These are phyloP conservation scores for Saitozyma sp. DNA, from an alignment of 768 basidiomycete genomes.

Conservation along the genomic window DNA sequence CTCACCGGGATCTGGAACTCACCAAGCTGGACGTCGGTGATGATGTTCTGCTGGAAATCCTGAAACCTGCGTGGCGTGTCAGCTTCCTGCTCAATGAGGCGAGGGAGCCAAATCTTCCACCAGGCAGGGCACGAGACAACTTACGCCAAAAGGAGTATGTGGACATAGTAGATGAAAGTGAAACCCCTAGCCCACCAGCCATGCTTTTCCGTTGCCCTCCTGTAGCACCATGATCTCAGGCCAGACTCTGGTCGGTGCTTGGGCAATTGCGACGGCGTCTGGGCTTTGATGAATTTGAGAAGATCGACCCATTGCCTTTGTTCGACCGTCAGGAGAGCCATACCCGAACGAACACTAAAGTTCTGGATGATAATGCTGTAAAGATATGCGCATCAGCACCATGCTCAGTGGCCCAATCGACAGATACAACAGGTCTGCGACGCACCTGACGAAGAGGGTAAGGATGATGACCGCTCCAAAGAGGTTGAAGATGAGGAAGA, in stretches of 20 bases:
- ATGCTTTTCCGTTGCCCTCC: constrained; percentile 84
- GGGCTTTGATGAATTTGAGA: constrained; percentile 80
- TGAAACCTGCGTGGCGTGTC: constrained; percentile 65
- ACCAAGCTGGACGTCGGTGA: constrained; percentile 54
- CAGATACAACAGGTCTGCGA: constrained; percentile 1
- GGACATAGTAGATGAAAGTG: constrained; percentile 74
- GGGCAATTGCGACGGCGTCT: constrained; percentile 81
- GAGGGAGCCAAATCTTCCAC: neutral
- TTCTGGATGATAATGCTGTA: constrained; percentile 90
- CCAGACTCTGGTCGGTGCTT: constrained; percentile 60
- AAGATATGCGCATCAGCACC: neutral
- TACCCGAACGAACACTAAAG: constrained; percentile 81
- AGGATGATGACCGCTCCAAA: constrained; percentile 86
- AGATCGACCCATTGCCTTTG: constrained; percentile 95
- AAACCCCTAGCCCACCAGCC: constrained; percentile 86
- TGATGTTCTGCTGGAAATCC: constrained; percentile 62
- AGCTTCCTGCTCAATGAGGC: neutral
- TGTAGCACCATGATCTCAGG: constrained; percentile 82
- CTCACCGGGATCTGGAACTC: neutral
- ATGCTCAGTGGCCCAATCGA: neutral
- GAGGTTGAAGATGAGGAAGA: constrained; percentile 87
- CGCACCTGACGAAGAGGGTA: constrained; percentile 85
- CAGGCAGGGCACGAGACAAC: neutral
- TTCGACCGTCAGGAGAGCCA: constrained; percentile 77
- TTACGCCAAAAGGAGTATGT: constrained; percentile 64